These are phyloP conservation scores for Neonectria punicea DNA, from an alignment of 2,329 filamentous ascomycete genomes.

Conservation along the genomic window DNA sequence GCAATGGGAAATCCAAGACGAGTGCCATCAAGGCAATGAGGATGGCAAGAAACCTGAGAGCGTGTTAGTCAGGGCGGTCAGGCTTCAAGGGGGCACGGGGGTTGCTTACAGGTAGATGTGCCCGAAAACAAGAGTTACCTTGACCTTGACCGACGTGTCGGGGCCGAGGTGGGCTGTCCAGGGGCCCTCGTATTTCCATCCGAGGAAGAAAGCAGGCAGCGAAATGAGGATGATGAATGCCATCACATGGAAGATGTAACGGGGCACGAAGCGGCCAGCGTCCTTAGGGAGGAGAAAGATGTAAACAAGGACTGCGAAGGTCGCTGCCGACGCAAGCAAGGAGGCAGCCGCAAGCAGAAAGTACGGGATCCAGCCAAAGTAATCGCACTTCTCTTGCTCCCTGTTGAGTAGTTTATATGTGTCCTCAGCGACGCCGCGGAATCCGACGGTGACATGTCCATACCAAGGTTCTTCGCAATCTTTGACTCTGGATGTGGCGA, in stretches of 20 bases:
- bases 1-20: constrained; percentile 26
- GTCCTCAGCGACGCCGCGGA: not conserved
- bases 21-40: constrained; percentile 32
- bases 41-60: constrained; percentile 33
- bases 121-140: constrained; percentile 25
- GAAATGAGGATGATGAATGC: constrained; percentile 35
- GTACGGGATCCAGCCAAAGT: constrained; percentile 25
- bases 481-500: constrained; percentile 20
- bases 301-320: constrained; percentile 27
- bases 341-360: constrained; percentile 31
- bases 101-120: constrained; percentile 42
- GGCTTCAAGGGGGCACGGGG: not conserved
- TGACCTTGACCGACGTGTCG: not conserved
- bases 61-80: constrained; percentile 23
- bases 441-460: not conserved
- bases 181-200: constrained; percentile 9
- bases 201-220: constrained; percentile 14
- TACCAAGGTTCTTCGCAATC: not conserved
- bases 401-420: not conserved
- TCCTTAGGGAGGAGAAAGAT: constrained; percentile 17
- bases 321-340: constrained; percentile 25
- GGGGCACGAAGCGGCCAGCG: constrained; percentile 15
- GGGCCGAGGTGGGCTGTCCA: constrained; percentile 8
- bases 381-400: not conserved
- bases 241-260: constrained; percentile 41